phyloP scores from a whole-genome alignment of 1,139 yeast genomes.

The Lodderomyces metapsilosis region DNA sequence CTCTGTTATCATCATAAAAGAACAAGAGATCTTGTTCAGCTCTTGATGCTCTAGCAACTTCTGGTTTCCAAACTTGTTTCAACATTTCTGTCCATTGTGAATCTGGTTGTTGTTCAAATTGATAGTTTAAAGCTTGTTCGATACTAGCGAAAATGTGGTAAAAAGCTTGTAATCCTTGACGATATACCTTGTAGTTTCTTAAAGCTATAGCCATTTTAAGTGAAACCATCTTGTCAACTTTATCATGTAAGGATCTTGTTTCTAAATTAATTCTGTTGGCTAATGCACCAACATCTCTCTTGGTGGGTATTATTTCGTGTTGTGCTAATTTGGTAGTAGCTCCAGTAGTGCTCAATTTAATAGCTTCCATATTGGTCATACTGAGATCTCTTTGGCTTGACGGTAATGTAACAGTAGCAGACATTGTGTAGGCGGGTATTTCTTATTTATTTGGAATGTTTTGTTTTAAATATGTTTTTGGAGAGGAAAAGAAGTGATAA shows the following conservation, averaged over 20 bases:
- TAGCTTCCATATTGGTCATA: background rate
- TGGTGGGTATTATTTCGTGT: slow-evolving; percentile 66
- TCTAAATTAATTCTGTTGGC: slow-evolving; percentile 75
- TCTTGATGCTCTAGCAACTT: slow-evolving; percentile 59
- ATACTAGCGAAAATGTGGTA: slow-evolving; percentile 73
- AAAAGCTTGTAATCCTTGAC: slow-evolving; percentile 78
- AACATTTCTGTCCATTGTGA: slow-evolving; percentile 46
- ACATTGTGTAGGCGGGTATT: background rate
- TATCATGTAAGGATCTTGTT: slow-evolving; percentile 65
- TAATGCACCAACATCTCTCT: slow-evolving; percentile 74
- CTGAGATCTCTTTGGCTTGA: slow-evolving; percentile 1
- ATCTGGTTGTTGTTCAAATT: slow-evolving; percentile 41
- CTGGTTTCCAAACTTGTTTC: slow-evolving; percentile 66
- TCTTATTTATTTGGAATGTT: too few species aligned
- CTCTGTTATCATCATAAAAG: slow-evolving; percentile 55
- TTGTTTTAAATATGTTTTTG: too few species aligned
- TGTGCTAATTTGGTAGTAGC: slow-evolving; percentile 46
- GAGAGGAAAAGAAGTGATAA: too few species aligned
- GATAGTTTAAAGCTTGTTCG: slow-evolving; percentile 54
- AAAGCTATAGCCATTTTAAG: slow-evolving; percentile 73
- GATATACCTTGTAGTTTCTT: slow-evolving; percentile 70
- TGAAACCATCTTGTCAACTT: slow-evolving; percentile 67
- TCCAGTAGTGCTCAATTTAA: slow-evolving; percentile 14
- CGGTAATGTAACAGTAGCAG: slow-evolving; percentile 4
- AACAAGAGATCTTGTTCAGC: slow-evolving; percentile 64